Percentiles rank a stretch among this genome's conserved stretches.
phyloP scores from a whole-genome alignment of 805 yeast species.

The Komagataella ulmi region DNA sequence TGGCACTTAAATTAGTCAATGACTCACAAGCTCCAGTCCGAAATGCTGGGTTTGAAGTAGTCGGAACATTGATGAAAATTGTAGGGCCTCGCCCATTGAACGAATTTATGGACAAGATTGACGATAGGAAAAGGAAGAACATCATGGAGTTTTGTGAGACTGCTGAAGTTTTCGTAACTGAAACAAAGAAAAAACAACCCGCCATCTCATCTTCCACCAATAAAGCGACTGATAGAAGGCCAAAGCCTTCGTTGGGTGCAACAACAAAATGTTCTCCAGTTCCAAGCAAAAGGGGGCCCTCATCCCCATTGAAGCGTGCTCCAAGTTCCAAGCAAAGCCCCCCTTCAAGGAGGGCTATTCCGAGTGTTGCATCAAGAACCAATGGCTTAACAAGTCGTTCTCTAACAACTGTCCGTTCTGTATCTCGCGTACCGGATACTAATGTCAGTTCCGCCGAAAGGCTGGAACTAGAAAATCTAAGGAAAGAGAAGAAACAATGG shows the following conservation, averaged over 20 bases:
- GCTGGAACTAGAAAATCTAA: slow-evolving; percentile 35
- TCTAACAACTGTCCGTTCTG: background rate
- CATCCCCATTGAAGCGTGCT: slow-evolving; percentile 48
- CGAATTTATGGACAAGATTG: slow-evolving; percentile 52
- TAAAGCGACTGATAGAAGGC: background rate
- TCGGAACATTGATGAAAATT: slow-evolving; percentile 77
- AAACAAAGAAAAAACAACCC: slow-evolving; percentile 5
- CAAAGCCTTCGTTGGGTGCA: background rate
- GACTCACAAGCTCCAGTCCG: slow-evolving; percentile 84
- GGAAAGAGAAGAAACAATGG: slow-evolving; percentile 41
- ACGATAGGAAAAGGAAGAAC: slow-evolving; percentile 52
- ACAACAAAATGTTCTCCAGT: slow-evolving; percentile 11
- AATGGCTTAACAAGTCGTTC: slow-evolving; percentile 1
- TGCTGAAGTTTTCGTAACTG: slow-evolving; percentile 34
- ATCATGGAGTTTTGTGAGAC: slow-evolving; percentile 43
- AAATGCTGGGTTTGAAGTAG: slow-evolving; percentile 58
- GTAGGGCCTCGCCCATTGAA: slow-evolving; percentile 60
- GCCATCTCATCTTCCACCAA: slow-evolving; percentile 3
- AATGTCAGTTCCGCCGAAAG: slow-evolving; percentile 15
- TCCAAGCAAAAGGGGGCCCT: slow-evolving; percentile 58
- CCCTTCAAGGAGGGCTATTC: slow-evolving; percentile 4
- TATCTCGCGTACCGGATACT: slow-evolving; percentile 2
- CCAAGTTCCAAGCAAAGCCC: background rate
- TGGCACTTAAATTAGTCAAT: slow-evolving; percentile 47
- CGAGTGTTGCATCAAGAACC: background rate